Conservation (phyloP, 176 grass and related monocot genomes). For the Eremochloa ophiuroides region DNA sequence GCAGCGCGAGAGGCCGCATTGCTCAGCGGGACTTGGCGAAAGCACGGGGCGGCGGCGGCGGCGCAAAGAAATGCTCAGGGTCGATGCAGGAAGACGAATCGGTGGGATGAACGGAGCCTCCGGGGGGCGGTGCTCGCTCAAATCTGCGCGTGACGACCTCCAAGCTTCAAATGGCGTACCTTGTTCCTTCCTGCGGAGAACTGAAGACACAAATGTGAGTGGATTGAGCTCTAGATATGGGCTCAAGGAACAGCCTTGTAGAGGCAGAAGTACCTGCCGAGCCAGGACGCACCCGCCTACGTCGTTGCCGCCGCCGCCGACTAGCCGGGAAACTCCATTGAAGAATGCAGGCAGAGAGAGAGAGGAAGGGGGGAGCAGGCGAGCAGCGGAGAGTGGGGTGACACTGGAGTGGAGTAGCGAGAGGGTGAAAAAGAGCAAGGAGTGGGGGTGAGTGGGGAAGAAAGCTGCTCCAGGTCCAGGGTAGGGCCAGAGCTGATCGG, state of each 20-base stretch:
- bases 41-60: not conserved
- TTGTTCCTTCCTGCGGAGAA: not conserved
- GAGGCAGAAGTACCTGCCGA: not conserved
- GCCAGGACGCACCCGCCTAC: not conserved
- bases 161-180: not conserved
- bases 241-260: not conserved
- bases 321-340: constrained; percentile 22
- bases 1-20: constrained; percentile 38
- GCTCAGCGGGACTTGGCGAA: not conserved
- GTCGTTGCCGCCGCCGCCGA: constrained; percentile 13
- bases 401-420: not conserved
- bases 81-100: not conserved
- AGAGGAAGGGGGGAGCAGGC: not conserved
- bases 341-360: not conserved
- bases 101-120: not conserved
- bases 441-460: not conserved
- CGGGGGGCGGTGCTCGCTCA: not conserved
- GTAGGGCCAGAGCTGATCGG: constrained; percentile 16
- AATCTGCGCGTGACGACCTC: constrained; percentile 5
- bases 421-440: not conserved
- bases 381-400: not conserved
- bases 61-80: not conserved
- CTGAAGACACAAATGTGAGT: not conserved
- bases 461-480: not conserved
- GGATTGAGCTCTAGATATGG: not conserved